Evolutionary conservation across 208 protist genomes (phyloP).

Genomic region (Wallacemonas sp.): DNA sequence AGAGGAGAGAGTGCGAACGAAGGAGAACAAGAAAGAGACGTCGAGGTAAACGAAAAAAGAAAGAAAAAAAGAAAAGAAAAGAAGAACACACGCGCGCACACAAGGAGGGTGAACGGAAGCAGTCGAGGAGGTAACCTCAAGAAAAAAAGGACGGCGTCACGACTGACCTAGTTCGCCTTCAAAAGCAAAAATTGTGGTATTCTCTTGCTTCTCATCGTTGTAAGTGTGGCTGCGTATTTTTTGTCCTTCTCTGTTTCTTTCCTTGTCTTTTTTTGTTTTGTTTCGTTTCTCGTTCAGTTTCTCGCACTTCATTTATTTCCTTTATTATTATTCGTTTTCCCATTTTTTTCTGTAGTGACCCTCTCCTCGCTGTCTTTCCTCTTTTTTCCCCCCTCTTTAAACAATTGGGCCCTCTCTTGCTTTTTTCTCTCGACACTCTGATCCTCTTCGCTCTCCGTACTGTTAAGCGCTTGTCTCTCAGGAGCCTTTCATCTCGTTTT

Average conservation of each 20-base stretch:
- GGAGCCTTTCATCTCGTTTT: too few relatives aligned
- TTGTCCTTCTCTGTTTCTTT: slow-evolving; percentile 11
- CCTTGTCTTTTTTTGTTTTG: not conserved
- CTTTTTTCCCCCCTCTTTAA: not conserved
- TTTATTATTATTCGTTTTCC: slow-evolving; percentile 6
- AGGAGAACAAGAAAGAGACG: too few relatives aligned
- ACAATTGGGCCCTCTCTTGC: not conserved
- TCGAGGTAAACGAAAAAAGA: too few relatives aligned
- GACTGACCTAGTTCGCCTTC: too few relatives aligned
- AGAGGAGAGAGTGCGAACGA: too few relatives aligned
- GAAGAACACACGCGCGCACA: too few relatives aligned
- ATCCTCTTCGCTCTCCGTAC: too few relatives aligned
- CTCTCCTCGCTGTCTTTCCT: slow-evolving; percentile 2
- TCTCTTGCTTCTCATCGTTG: not conserved
- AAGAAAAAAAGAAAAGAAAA: too few relatives aligned
- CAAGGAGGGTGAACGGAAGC: too few relatives aligned
- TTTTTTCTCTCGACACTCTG: not conserved
- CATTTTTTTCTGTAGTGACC: slow-evolving; percentile 10
- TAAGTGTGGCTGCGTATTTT: slow-evolving; percentile 1
- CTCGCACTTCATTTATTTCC: slow-evolving; percentile 13
- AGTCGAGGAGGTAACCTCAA: too few relatives aligned
- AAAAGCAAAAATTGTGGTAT: not conserved
- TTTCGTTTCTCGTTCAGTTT: slow-evolving; percentile 11
- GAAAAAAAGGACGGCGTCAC: too few relatives aligned
- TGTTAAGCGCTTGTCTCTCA: too few relatives aligned